phyloP scores from a whole-genome alignment of 2,329 filamentous ascomycete genomes.

The Lasiodiplodia theobromae region DNA sequence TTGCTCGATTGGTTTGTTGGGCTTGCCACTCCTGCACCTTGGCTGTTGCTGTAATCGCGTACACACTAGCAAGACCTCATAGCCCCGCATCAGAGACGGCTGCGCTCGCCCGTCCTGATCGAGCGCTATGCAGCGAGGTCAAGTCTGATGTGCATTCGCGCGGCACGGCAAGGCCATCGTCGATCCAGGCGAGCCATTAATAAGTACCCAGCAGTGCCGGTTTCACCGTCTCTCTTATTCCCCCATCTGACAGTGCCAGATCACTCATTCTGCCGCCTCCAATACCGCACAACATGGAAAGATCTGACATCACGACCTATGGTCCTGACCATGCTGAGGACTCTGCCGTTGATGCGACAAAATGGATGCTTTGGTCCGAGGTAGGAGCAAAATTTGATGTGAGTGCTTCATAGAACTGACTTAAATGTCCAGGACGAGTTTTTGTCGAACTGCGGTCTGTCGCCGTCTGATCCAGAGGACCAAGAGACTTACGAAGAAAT shows the following conservation, averaged over 20 bases:
- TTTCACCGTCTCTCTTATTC: no score
- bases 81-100: neutral
- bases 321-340: no score
- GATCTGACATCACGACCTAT: no score
- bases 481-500: neutral
- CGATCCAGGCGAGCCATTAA: neutral
- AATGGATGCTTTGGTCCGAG: neutral
- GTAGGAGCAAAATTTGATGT: neutral
- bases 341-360: neutral
- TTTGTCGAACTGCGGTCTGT: neutral
- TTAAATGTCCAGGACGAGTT: neutral
- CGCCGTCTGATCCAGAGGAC: neutral
- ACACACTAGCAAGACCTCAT: neutral
- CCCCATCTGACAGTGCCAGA: no score
- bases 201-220: no score
- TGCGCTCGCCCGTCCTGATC: neutral
- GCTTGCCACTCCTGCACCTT: neutral
- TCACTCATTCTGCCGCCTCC: no score
- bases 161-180: neutral
- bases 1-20: neutral
- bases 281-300: no score
- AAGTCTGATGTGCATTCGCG: no score
- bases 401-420: neutral
- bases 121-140: neutral
- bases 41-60: neutral